Conservation (phyloP, 129 eudicot species). For the Arctium lappa region DNA sequence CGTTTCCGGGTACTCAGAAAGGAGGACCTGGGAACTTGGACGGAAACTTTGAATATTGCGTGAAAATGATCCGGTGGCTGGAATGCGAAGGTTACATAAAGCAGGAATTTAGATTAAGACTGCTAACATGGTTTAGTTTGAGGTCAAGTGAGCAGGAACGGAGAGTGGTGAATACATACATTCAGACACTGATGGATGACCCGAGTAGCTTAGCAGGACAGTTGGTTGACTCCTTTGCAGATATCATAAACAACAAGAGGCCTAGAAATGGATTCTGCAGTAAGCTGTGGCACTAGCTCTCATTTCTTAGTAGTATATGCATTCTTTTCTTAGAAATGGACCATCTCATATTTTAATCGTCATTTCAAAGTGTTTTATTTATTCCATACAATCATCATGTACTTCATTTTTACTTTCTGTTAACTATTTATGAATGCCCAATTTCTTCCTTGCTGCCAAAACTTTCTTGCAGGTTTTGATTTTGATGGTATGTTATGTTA, state of each 20-base stretch:
- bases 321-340: not conserved
- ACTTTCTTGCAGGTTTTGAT: no score
- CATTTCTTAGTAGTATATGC: not conserved
- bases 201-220: conserved; percentile 85
- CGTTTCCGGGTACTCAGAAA: conserved; percentile 19
- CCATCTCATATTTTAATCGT: conserved; percentile 8
- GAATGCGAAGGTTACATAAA: conserved; percentile 75
- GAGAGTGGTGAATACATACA: conserved; percentile 76
- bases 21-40: conserved; percentile 53
- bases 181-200: conserved; percentile 67
- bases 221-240: conserved; percentile 76
- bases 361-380: no score
- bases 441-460: no score
- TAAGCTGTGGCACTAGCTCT: conserved; percentile 45
- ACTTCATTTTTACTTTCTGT: no score
- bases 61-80: conserved; percentile 74
- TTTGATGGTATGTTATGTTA: no score
- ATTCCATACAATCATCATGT: no score
- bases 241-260: conserved; percentile 59
- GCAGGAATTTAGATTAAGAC: conserved; percentile 72
- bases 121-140: conserved; percentile 88
- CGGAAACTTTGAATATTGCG: conserved; percentile 79
- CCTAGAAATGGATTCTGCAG: conserved; percentile 56
- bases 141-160: conserved; percentile 84
- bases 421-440: no score